phyloP scores from a whole-genome alignment of 257 asterid genomes.

The Verbena officinalis region DNA sequence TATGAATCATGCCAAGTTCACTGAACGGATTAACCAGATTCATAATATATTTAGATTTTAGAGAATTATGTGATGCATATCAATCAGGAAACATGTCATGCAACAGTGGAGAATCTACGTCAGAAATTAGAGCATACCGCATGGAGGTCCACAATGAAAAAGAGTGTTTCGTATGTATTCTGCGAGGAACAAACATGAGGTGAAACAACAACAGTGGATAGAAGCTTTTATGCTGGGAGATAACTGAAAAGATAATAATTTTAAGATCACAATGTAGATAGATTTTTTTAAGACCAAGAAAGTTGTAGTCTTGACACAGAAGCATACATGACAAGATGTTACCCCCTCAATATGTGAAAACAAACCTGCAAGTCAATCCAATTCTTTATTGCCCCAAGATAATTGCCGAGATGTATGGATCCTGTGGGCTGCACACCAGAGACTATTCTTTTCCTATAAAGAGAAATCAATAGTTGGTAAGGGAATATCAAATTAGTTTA shows the following conservation, averaged over 20 bases:
- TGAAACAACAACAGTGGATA: slow-evolving; percentile 18
- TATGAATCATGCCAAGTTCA: slow-evolving; percentile 23
- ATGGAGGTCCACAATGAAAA: slow-evolving; percentile 98
- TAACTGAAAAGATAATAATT: slow-evolving; percentile 9
- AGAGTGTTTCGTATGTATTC: slow-evolving; percentile 84
- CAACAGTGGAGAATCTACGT: slow-evolving; percentile 15
- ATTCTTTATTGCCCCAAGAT: slow-evolving; percentile 93
- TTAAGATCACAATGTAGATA: neutral
- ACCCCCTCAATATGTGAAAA: slow-evolving; percentile 21
- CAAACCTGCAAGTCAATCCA: slow-evolving; percentile 90
- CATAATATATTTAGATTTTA: slow-evolving; percentile 2
- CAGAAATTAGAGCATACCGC: slow-evolving; percentile 68
- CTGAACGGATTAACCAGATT: slow-evolving; percentile 18
- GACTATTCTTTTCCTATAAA: slow-evolving; percentile 86
- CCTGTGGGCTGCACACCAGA: slow-evolving; percentile 99
- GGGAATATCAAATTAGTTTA: slow-evolving; percentile 5
- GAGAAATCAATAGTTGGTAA: slow-evolving; percentile 20
- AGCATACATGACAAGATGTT: slow-evolving; percentile 20
- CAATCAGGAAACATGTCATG: slow-evolving; percentile 17
- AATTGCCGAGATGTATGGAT: slow-evolving; percentile 91
- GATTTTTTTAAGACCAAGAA: neutral
- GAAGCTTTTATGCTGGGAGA: neutral
- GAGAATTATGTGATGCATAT: slow-evolving; percentile 18
- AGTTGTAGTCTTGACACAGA: slow-evolving; percentile 19
- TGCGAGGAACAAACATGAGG: slow-evolving; percentile 52